phyloP scores from a whole-genome alignment of 495 filamentous ascomycete species.

The Talaromyces trachyspermus region DNA sequence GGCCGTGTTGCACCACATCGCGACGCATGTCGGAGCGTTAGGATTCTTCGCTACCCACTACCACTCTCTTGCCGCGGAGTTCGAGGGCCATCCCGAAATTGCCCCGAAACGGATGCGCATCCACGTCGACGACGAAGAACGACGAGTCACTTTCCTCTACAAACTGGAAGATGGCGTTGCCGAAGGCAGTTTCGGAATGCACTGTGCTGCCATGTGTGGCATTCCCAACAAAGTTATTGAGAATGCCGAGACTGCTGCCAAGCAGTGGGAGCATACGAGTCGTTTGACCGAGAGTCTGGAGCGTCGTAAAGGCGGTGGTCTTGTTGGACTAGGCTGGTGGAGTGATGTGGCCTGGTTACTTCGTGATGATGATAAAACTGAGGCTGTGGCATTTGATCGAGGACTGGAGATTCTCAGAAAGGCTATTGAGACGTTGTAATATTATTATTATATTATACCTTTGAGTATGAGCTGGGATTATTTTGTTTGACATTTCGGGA shows the following conservation, averaged over 20 bases:
- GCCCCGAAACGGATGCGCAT: constrained; percentile 84
- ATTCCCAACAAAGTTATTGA: constrained; percentile 79
- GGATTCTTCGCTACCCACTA: constrained; percentile 99
- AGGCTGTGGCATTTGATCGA: constrained; percentile 31
- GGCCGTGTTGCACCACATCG: constrained; percentile 90
- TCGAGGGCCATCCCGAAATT: constrained; percentile 81
- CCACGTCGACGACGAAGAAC: constrained; percentile 76
- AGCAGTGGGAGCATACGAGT: constrained; percentile 91
- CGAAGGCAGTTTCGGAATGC: constrained; percentile 98
- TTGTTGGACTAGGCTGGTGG: constrained; percentile 78
- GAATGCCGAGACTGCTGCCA: constrained; percentile 81
- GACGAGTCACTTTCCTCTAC: constrained; percentile 88
- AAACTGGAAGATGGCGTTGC: constrained; percentile 92
- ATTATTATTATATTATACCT: background rate
- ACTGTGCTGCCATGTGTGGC: constrained; percentile 97
- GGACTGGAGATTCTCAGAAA: constrained; percentile 64
- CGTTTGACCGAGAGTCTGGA: constrained; percentile 83
- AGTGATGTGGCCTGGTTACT: constrained; percentile 87
- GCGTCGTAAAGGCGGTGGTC: constrained; percentile 62
- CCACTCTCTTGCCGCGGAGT: constrained; percentile 86
- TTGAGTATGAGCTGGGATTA: background rate
- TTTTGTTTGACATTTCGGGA: too few relatives aligned
- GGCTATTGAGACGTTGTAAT: constrained; percentile 71
- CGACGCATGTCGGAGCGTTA: constrained; percentile 83
- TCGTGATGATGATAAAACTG: constrained; percentile 35